phyloP scores from a whole-genome alignment of 164 flowering plant species.

The Nelumbo lutea region DNA sequence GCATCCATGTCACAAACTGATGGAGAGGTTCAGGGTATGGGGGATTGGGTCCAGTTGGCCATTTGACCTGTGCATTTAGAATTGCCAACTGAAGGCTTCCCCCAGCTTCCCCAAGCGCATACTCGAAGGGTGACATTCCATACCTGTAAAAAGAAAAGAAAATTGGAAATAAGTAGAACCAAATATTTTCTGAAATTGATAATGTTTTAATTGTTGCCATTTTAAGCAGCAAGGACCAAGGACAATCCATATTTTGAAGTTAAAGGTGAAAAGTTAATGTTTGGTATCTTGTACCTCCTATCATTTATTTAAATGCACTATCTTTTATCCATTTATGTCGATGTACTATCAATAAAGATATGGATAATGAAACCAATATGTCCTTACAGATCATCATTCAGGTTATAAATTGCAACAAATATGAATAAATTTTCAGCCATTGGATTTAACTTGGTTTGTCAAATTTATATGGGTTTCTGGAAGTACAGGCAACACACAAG shows the following conservation, averaged over 20 bases:
- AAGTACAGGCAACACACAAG: background rate
- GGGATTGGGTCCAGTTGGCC: slow-evolving; percentile 88
- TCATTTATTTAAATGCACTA: too few relatives aligned
- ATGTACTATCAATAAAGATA: too few relatives aligned
- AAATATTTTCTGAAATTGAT: background rate
- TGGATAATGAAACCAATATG: too few relatives aligned
- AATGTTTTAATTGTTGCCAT: background rate
- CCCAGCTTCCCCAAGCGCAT: slow-evolving; percentile 88
- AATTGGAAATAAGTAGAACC: background rate
- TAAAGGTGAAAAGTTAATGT: too few relatives aligned
- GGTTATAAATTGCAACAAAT: too few relatives aligned
- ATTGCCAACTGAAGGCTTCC: slow-evolving; percentile 94
- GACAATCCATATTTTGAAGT: too few relatives aligned
- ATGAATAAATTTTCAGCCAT: background rate
- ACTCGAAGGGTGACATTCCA: slow-evolving; percentile 90
- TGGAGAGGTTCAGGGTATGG: slow-evolving; percentile 85
- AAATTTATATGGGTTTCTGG: background rate
- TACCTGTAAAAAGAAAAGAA: slow-evolving; percentile 46
- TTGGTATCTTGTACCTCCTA: too few relatives aligned
- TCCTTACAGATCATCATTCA: too few relatives aligned
- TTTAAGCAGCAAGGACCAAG: background rate
- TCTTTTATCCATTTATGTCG: too few relatives aligned
- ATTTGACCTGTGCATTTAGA: slow-evolving; percentile 80
- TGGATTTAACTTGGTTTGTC: background rate
- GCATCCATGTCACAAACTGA: slow-evolving; percentile 95